Conservation (phyloP, 2,329 filamentous ascomycete species). For the Simplicillium aogashimaense region DNA sequence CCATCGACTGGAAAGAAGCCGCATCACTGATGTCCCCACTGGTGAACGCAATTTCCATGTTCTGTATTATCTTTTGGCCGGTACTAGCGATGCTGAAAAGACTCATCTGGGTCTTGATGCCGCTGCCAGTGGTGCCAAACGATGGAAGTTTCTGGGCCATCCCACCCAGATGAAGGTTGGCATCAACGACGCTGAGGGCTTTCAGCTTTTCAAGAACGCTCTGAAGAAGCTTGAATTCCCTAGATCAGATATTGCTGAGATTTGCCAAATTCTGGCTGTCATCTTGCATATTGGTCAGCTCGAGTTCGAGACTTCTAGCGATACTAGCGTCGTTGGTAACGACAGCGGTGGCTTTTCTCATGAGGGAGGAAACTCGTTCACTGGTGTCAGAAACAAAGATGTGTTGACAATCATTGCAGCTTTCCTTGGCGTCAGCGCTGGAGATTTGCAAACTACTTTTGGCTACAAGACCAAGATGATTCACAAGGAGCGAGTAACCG, state of each 20-base stretch:
- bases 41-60: constrained; percentile 96
- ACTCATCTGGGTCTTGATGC: constrained; percentile 62
- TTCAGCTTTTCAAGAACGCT: constrained; percentile 95
- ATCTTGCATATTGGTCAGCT: constrained; percentile 98
- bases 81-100: constrained; percentile 86
- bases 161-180: constrained; percentile 95
- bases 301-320: constrained; percentile 76
- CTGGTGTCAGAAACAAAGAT: constrained; percentile 88
- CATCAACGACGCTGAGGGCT: constrained; percentile 91
- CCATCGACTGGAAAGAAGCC: constrained; percentile 83
- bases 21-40: constrained; percentile 84
- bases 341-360: constrained; percentile 96
- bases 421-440: constrained; percentile 79
- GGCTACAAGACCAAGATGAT: constrained; percentile 97
- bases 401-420: constrained; percentile 77
- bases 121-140: constrained; percentile 49
- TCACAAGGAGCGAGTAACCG: constrained; percentile 91
- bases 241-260: constrained; percentile 85
- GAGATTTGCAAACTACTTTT: constrained; percentile 77
- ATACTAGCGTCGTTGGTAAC: constrained; percentile 69
- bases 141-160: constrained; percentile 95
- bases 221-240: constrained; percentile 91
- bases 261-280: constrained; percentile 86
- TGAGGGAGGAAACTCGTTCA: constrained; percentile 79
- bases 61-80: constrained; percentile 88